phyloP scores from a whole-genome alignment of 495 filamentous ascomycete species.

The Aspergillus bertholletiae region DNA sequence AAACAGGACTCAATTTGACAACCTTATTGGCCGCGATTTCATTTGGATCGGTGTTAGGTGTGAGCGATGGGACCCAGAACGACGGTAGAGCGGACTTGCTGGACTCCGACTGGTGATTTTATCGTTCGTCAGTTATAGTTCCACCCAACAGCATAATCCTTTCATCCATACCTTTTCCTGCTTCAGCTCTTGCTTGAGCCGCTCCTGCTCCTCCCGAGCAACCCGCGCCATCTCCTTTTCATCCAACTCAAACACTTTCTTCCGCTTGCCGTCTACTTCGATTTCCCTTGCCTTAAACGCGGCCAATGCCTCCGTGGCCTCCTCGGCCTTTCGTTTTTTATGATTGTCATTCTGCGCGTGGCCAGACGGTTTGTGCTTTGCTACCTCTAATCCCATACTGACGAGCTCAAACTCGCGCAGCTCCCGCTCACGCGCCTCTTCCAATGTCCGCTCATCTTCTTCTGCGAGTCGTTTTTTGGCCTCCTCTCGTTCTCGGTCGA shows the following conservation, averaged over 20 bases:
- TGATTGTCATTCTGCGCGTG: conserved; percentile 7
- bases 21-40: conserved; percentile 53
- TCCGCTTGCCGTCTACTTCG: conserved; percentile 50
- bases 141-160: too few relatives aligned
- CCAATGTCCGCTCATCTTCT: conserved; percentile 34
- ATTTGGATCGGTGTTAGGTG: conserved; percentile 55
- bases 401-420: conserved; percentile 39
- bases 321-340: conserved; percentile 29
- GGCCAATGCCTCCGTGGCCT: conserved; percentile 22
- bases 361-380: conserved; percentile 8
- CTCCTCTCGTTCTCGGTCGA: conserved; percentile 64
- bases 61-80: conserved; percentile 91
- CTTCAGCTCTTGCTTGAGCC: conserved; percentile 63
- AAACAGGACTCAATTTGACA: conserved; percentile 69
- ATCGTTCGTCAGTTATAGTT: background rate
- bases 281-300: conserved; percentile 59
- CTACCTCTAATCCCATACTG: conserved; percentile 39
- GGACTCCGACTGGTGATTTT: conserved; percentile 34
- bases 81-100: conserved; percentile 75
- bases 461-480: conserved; percentile 37
- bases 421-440: conserved; percentile 32
- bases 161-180: conserved; percentile 62
- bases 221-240: conserved; percentile 74
- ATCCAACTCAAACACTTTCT: conserved; percentile 69
- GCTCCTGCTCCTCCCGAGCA: conserved; percentile 63